Evolutionary conservation across 2,329 filamentous ascomycete species (phyloP).

Genomic region (Xylariaceae sp.): DNA sequence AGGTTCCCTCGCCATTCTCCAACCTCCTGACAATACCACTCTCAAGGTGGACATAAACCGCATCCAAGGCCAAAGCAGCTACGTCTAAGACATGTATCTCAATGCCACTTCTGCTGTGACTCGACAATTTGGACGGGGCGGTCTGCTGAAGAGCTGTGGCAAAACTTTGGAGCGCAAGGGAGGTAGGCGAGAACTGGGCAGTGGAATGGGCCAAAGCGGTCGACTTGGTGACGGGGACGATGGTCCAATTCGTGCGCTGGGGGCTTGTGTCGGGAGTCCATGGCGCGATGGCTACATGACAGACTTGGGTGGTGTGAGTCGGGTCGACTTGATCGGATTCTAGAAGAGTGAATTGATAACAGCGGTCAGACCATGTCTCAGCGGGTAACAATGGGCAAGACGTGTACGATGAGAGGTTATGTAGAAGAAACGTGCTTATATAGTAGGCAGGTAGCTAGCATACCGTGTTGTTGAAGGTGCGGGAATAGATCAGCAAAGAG

Average conservation of each 20-base stretch:
- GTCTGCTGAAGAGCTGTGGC: conserved; percentile 65
- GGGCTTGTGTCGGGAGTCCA: conserved; percentile 57
- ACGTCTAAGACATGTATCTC: conserved; percentile 82
- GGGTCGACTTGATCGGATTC: conserved; percentile 29
- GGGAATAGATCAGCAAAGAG: conserved; percentile 78
- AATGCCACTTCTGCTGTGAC: conserved; percentile 68
- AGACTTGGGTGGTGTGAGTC: conserved; percentile 36
- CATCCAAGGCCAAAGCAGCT: conserved; percentile 71
- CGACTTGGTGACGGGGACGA: conserved; percentile 68
- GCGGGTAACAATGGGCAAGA: not conserved
- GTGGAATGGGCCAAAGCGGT: conserved; percentile 67
- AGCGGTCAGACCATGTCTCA: conserved; percentile 11
- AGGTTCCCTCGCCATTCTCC: conserved; percentile 77
- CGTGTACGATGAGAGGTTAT: not conserved
- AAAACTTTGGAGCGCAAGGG: conserved; percentile 71
- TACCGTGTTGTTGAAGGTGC: conserved; percentile 36
- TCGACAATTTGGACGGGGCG: conserved; percentile 68
- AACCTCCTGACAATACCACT: conserved; percentile 71
- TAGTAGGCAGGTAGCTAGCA: not conserved
- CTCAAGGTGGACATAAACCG: conserved; percentile 81
- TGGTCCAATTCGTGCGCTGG: conserved; percentile 70
- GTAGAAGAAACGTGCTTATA: not conserved
- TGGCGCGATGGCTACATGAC: conserved; percentile 67
- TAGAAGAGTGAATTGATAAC: conserved; percentile 12
- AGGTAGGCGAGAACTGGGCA: conserved; percentile 70